Evolutionary conservation across 306 rosid species (phyloP), one percentile per base, ranked within the genome.

Genomic region (Leucaena leucocephala): DNA sequence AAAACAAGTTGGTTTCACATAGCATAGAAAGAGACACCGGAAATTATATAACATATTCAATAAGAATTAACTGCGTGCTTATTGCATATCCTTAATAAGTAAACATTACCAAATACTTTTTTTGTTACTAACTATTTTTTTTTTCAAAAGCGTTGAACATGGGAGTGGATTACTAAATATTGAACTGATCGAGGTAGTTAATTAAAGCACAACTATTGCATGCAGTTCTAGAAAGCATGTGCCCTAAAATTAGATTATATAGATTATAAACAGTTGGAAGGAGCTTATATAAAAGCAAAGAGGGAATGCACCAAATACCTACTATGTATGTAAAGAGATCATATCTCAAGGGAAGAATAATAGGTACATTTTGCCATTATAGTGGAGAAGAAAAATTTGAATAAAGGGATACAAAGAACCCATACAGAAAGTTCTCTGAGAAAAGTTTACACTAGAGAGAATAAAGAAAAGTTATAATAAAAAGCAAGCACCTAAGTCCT

Each of bases 391-490:
- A 44, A 42, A 48, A 19, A 55, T 34, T 67, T 50, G 42, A 72
- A 44, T 3, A 72, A 43, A 79, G 35, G 38, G 13, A 69, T 22
- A 3, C 33, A 16, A 11, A 36, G 45, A 35, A 48, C 45, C 71
- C n/a, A 17, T 6, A 65, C 7, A 42, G 72, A 44, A 68, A 52
- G 52, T 76, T 11, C 50, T 21, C 50, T 21, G 7, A 39, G 38
- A n/a, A 74, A 67, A 74, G 76, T 2, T 76, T 44, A 45, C 17
- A 46, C 40, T 46, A 46, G 57, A 68, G 77, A 75, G 80, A 75
- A 81, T 76, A 81, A 58, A 33, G 67, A 75, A 75, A 68, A 81
- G 76, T 45, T 67, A 33, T 0, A 55, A 55, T 36, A 35, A 73
- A 61, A 68, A 68, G 77, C 59, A 73, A 69, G 58, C 76, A 80